Percentiles rank a stretch among this genome's conserved stretches.
Evolutionary conservation across 345 rosid species (phyloP).

Genomic region (Garcia nutans): DNA sequence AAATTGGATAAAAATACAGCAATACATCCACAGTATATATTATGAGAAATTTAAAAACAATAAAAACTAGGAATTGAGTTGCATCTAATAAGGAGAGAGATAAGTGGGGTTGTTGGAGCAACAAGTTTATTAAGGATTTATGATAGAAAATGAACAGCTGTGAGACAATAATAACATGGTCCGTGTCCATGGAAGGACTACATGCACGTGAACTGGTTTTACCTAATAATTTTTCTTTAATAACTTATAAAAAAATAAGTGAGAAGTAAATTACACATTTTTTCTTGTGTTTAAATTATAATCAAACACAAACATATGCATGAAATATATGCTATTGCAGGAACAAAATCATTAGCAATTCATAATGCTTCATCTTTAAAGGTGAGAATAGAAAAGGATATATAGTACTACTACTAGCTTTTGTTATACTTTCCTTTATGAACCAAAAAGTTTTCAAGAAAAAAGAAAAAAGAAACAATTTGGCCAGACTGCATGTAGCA

Average conservation of each 20-base stretch:
- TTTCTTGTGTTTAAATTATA: no score
- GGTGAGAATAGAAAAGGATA: no score
- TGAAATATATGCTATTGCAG: no score
- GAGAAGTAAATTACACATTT: no score
- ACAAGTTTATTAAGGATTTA: background rate
- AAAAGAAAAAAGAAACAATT: no score
- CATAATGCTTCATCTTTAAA: background rate
- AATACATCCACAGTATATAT: no score
- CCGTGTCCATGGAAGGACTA: constrained; percentile 1
- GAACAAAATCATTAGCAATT: background rate
- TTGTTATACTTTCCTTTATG: background rate
- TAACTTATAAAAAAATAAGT: no score
- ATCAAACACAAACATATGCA: no score
- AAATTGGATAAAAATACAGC: no score
- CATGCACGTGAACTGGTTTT: constrained; percentile 14
- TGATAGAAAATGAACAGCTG: background rate
- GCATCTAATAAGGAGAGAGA: background rate
- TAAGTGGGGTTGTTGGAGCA: constrained; percentile 1
- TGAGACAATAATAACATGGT: constrained; percentile 4
- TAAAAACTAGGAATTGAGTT: background rate
- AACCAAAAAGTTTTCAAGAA: background rate
- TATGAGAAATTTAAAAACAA: no score
- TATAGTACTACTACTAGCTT: no score
- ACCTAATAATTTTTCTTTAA: background rate
- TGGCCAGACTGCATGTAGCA: background rate